A percentile compares a stretch with the other conserved stretches of the same genome.
Conservation (phyloP, 2,329 filamentous ascomycete genomes). For the Sporothrix globosa region DNA sequence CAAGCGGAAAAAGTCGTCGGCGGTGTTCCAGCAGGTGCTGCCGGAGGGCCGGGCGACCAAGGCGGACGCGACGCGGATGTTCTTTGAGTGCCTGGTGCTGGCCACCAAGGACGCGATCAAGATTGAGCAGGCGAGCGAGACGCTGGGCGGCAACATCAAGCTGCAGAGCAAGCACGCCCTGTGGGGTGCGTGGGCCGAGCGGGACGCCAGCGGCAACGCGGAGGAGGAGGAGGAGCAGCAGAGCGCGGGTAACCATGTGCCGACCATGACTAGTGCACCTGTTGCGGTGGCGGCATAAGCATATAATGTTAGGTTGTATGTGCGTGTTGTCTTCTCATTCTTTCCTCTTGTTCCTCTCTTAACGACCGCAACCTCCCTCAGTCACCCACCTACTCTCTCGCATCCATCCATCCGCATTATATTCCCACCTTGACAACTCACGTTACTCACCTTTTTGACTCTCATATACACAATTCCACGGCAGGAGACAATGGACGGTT, state of each 20-base stretch:
- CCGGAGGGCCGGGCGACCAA: slow-evolving; percentile 80
- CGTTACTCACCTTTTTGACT: not conserved
- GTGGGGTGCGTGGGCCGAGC: slow-evolving; percentile 95
- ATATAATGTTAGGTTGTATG: not conserved
- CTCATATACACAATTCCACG: not conserved
- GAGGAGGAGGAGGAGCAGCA: not conserved
- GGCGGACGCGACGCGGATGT: slow-evolving; percentile 97
- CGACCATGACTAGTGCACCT: slow-evolving; percentile 12
- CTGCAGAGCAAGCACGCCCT: slow-evolving; percentile 92
- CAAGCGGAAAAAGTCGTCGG: slow-evolving; percentile 73
- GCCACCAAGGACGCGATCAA: slow-evolving; percentile 98
- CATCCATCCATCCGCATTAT: slow-evolving; percentile 15
- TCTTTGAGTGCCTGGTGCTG: slow-evolving; percentile 94
- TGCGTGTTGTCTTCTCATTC: not conserved
- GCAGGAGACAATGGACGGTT: not conserved
- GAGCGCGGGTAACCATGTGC: not conserved
- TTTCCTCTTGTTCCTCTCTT: not conserved
- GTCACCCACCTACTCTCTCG: not conserved
- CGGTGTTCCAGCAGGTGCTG: slow-evolving; percentile 88
- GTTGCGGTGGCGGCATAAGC: slow-evolving; percentile 16
- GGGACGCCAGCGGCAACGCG: slow-evolving; percentile 63
- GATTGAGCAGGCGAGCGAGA: slow-evolving; percentile 77
- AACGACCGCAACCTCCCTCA: not conserved
- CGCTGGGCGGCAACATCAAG: slow-evolving; percentile 76
- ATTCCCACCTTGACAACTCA: not conserved